phyloP scores from a whole-genome alignment of 495 filamentous ascomycete species.

The Usnea hakonensis region DNA sequence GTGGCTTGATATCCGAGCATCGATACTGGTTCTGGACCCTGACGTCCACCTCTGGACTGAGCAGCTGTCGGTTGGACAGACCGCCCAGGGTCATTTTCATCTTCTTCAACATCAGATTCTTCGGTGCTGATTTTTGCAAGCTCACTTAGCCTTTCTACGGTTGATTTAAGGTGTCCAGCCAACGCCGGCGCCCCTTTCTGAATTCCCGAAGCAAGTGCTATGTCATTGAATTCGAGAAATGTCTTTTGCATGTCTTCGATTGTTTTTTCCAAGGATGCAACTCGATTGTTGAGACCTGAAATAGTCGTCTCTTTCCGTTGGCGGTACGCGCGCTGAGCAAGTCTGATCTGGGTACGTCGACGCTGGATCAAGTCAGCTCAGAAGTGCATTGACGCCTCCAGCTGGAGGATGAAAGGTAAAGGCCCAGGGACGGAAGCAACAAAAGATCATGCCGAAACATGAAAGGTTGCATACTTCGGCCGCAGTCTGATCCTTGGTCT shows the following conservation, averaged over 20 bases:
- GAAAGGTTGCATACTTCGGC: slow-evolving; percentile 28
- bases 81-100: slow-evolving; percentile 26
- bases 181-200: slow-evolving; percentile 32
- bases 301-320: slow-evolving; percentile 78
- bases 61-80: slow-evolving; percentile 13
- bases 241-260: slow-evolving; percentile 69
- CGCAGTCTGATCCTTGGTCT: slow-evolving; percentile 57
- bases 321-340: slow-evolving; percentile 79
- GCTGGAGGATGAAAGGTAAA: not conserved
- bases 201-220: slow-evolving; percentile 42
- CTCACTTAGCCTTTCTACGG: slow-evolving; percentile 40
- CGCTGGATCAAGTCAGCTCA: slow-evolving; percentile 43
- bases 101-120: slow-evolving; percentile 25
- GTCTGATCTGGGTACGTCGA: slow-evolving; percentile 76
- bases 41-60: slow-evolving; percentile 1
- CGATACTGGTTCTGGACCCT: not conserved
- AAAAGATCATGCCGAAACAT: not conserved
- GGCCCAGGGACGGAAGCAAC: not conserved
- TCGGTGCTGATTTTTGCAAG: slow-evolving; percentile 35
- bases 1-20: slow-evolving; percentile 10
- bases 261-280: slow-evolving; percentile 54
- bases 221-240: slow-evolving; percentile 64
- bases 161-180: slow-evolving; percentile 35
- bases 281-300: slow-evolving; percentile 58
- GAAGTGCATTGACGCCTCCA: not conserved